phyloP scores from a whole-genome alignment of 2,329 filamentous ascomycete genomes.

The Cadophora malorum region DNA sequence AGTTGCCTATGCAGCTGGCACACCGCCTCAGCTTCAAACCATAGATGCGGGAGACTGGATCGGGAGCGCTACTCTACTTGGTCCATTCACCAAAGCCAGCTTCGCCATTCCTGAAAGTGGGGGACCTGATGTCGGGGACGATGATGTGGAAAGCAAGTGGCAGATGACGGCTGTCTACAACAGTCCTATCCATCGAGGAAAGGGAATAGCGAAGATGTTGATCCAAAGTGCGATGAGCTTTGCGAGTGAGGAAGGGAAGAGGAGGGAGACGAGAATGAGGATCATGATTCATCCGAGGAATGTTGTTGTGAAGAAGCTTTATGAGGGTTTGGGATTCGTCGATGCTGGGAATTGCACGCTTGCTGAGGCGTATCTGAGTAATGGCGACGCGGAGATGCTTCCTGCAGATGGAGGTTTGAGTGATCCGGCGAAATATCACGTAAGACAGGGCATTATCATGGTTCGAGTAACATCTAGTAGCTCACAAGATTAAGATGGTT shows the following conservation, averaged over 20 bases:
- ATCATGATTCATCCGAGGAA: slow-evolving; percentile 45
- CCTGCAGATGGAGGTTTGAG: slow-evolving; percentile 38
- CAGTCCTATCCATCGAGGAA: slow-evolving; percentile 33
- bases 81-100: slow-evolving; percentile 37
- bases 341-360: slow-evolving; percentile 43
- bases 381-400: slow-evolving; percentile 43
- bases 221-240: slow-evolving; percentile 34
- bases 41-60: slow-evolving; percentile 42
- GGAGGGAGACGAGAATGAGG: slow-evolving; percentile 35
- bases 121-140: slow-evolving; percentile 33
- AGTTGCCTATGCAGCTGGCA: slow-evolving; percentile 33
- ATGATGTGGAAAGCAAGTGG: slow-evolving; percentile 42
- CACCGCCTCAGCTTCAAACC: slow-evolving; percentile 31
- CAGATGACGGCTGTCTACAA: slow-evolving; percentile 40
- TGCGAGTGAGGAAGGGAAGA: slow-evolving; percentile 29
- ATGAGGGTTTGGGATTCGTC: slow-evolving; percentile 42
- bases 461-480: slow-evolving; percentile 18
- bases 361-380: slow-evolving; percentile 43
- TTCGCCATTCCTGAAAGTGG: slow-evolving; percentile 42
- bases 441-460: slow-evolving; percentile 37
- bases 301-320: slow-evolving; percentile 39
- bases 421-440: slow-evolving; percentile 36
- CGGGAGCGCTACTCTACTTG: slow-evolving; percentile 44
- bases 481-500: not conserved
- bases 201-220: slow-evolving; percentile 38